phyloP scores from a whole-genome alignment of 331 rosid species.

The Acacia concinna region DNA sequence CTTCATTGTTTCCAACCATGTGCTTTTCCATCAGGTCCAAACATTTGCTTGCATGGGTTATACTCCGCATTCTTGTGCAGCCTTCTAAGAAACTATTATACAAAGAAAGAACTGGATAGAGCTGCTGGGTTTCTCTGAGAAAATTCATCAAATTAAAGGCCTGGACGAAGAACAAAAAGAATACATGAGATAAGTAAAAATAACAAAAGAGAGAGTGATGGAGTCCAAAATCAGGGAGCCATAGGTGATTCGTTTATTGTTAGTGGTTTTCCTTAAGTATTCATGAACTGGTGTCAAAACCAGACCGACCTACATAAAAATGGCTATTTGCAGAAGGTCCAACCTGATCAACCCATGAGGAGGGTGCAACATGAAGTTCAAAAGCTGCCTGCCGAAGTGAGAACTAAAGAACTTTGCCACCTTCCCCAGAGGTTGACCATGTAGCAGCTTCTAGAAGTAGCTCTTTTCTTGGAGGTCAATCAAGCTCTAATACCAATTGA shows the following conservation, averaged over 20 bases:
- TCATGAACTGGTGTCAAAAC: neutral
- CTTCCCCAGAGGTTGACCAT: neutral
- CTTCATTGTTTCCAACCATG: slow-evolving; percentile 74
- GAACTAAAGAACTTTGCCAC: neutral
- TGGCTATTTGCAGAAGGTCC: neutral
- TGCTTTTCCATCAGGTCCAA: slow-evolving; percentile 73
- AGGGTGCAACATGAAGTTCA: neutral
- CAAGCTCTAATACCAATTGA: neutral
- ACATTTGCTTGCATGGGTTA: slow-evolving; percentile 61
- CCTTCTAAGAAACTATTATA: slow-evolving; percentile 63
- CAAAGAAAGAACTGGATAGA: slow-evolving; percentile 48
- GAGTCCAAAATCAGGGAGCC: neutral
- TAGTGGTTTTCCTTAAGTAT: neutral
- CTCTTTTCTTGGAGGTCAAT: neutral
- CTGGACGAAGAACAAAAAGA: slow-evolving; percentile 47
- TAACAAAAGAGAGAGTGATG: neutral
- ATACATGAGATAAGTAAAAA: slow-evolving; percentile 24
- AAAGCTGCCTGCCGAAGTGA: neutral
- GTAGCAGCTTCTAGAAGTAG: neutral
- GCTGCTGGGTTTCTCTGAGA: slow-evolving; percentile 53
- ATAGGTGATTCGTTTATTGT: neutral
- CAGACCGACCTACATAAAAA: neutral
- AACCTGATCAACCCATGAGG: neutral
- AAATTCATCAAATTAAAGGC: slow-evolving; percentile 60
- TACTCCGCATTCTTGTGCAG: slow-evolving; percentile 47